Percentiles rank a stretch among this genome's conserved stretches.
phyloP scores from a whole-genome alignment of 164 flowering plant species.

The Nelumbo lutea region DNA sequence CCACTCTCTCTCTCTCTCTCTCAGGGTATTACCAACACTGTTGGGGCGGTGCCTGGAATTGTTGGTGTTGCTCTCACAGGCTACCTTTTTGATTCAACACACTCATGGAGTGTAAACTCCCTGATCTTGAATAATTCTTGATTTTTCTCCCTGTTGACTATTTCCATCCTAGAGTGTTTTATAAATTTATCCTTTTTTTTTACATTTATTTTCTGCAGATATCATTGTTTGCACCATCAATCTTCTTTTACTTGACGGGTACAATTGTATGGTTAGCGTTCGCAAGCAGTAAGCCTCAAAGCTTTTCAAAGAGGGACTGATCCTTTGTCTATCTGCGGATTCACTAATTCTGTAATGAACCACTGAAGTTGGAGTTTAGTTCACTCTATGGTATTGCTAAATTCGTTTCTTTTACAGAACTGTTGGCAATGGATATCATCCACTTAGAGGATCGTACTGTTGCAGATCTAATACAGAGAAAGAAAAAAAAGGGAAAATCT shows the following conservation, averaged over 20 bases:
- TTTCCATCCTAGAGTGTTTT: neutral
- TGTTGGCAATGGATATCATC: neutral
- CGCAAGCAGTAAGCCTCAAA: conserved; percentile 94
- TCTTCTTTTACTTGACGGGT: conserved; percentile 96
- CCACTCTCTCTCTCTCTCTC: neutral
- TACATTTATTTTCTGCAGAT: conserved; percentile 37
- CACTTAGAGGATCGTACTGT: no score
- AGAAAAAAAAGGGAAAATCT: no score
- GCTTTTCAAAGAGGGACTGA: conserved; percentile 54
- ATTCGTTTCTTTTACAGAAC: neutral
- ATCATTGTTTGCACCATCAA: conserved; percentile 87
- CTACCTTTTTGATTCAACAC: conserved; percentile 85
- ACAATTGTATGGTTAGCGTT: conserved; percentile 77
- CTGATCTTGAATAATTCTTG: neutral
- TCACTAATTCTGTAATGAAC: neutral
- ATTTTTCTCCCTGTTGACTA: neutral
- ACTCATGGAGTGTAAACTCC: conserved; percentile 94
- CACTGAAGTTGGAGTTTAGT: neutral
- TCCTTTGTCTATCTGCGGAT: neutral
- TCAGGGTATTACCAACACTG: conserved; percentile 95
- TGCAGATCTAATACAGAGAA: no score
- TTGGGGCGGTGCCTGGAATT: conserved; percentile 96
- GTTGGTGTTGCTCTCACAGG: conserved; percentile 96
- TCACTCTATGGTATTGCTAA: neutral
- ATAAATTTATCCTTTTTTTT: neutral